Percentiles rank a stretch among this genome's conserved stretches.
These are phyloP conservation scores for Brassica juncea DNA, from an alignment of 345 rosid genomes.

Conservation along the genomic window DNA sequence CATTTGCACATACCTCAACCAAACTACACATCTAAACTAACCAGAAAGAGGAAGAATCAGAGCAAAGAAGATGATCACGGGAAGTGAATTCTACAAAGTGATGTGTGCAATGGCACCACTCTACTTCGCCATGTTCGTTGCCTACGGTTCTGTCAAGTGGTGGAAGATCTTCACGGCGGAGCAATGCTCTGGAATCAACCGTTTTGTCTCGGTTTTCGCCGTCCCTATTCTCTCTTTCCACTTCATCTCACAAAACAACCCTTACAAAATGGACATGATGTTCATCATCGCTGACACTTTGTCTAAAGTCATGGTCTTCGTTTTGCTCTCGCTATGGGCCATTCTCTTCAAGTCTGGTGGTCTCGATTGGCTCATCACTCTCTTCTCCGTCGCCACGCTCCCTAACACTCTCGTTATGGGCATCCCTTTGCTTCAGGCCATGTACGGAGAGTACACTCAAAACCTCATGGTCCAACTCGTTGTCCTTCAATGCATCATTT, in stretches of 20 bases:
- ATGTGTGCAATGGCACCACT: conserved; percentile 99
- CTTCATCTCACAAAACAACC: conserved; percentile 55
- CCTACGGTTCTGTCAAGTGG: conserved; percentile 96
- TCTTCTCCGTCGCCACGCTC: conserved; percentile 52
- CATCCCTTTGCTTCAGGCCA: conserved; percentile 55
- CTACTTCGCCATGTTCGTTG: conserved; percentile 94
- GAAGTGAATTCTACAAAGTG: conserved; percentile 82
- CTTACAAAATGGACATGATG: conserved; percentile 50
- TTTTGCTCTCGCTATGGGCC: conserved; percentile 47
- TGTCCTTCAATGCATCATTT: conserved; percentile 54
- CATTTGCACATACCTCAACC: conserved; percentile 8
- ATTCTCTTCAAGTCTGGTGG: conserved; percentile 38
- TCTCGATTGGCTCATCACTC: conserved; percentile 58
- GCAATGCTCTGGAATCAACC: conserved; percentile 99
- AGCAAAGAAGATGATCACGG: conserved; percentile 61
- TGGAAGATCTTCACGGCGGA: conserved; percentile 91
- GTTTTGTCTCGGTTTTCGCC: conserved; percentile 95
- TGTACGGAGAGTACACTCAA: conserved; percentile 55
- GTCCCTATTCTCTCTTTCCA: conserved; percentile 97
- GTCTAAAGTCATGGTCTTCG: conserved; percentile 47
- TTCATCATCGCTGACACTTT: conserved; percentile 57
- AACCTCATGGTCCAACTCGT: conserved; percentile 56
- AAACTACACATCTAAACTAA: conserved; percentile 20
- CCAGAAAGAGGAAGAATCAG: conserved; percentile 39
- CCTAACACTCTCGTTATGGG: conserved; percentile 67